Percentiles rank a stretch among this genome's conserved stretches.
These are phyloP conservation scores for Neurospora cerealis DNA, from an alignment of 495 filamentous ascomycete species.

Conservation along the genomic window DNA sequence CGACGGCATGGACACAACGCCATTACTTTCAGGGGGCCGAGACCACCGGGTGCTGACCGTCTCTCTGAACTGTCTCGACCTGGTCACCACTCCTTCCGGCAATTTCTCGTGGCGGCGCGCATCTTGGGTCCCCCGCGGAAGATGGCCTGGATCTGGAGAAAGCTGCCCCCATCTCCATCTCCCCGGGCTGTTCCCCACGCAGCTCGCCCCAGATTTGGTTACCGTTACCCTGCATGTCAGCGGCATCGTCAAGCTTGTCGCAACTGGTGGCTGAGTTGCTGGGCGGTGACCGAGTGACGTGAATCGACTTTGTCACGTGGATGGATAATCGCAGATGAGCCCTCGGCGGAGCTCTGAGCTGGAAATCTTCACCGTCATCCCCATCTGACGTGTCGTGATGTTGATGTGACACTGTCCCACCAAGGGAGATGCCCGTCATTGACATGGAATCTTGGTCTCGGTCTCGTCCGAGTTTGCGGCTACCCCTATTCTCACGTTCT, in stretches of 20 bases:
- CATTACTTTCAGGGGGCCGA: background rate
- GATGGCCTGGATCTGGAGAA: background rate
- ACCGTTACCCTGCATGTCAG: background rate
- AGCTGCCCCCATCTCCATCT: background rate
- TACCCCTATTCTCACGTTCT: background rate
- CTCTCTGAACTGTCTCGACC: background rate
- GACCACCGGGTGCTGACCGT: background rate
- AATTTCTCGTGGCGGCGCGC: background rate
- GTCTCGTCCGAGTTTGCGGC: background rate
- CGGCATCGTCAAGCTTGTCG: background rate
- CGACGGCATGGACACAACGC: background rate
- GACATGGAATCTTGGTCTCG: background rate
- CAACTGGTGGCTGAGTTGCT: background rate
- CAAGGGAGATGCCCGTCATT: background rate
- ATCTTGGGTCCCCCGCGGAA: background rate
- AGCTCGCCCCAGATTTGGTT: background rate
- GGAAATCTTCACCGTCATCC: background rate
- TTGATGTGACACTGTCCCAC: background rate
- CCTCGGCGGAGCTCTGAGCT: constrained; percentile 13
- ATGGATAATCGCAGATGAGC: constrained; percentile 16
- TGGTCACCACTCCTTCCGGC: background rate
- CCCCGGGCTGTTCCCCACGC: background rate
- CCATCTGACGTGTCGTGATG: background rate
- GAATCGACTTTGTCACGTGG: constrained; percentile 8
- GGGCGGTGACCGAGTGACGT: constrained; percentile 1